Conservation (phyloP, 2,329 filamentous ascomycete species). For the Colletotrichum costaricense region DNA sequence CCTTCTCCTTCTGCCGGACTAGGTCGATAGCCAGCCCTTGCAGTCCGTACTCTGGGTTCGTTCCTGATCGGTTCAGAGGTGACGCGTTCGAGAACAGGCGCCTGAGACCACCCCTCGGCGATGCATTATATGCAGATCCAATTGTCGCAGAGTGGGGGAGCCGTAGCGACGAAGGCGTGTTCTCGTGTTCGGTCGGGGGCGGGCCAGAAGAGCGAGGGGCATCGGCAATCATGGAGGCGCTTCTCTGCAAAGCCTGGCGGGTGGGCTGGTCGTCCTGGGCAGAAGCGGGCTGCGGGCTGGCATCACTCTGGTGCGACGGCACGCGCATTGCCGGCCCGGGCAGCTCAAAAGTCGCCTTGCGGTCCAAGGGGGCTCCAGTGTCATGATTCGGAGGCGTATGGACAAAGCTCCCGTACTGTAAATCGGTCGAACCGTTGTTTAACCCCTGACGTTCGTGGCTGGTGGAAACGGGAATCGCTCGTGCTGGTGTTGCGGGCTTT, state of each 20-base stretch:
- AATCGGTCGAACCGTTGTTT: constrained; percentile 49
- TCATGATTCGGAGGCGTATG: constrained; percentile 50
- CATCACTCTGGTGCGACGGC: constrained; percentile 45
- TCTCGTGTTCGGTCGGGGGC: constrained; percentile 6
- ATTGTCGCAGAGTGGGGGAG: constrained; percentile 27
- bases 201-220: neutral
- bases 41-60: constrained; percentile 55
- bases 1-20: constrained; percentile 78
- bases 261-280: constrained; percentile 35
- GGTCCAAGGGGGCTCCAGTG: constrained; percentile 39
- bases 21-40: constrained; percentile 61
- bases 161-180: constrained; percentile 16
- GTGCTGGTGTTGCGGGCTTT: constrained; percentile 36
- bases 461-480: constrained; percentile 38
- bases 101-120: constrained; percentile 41
- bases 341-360: constrained; percentile 56
- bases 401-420: constrained; percentile 66
- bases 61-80: constrained; percentile 46
- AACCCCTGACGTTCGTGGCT: constrained; percentile 54
- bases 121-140: constrained; percentile 9
- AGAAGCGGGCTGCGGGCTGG: constrained; percentile 26
- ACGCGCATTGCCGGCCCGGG: constrained; percentile 64
- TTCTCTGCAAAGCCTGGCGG: constrained; percentile 48
- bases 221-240: constrained; percentile 43
- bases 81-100: constrained; percentile 54